Percentiles rank a stretch among this genome's conserved stretches.
These are phyloP conservation scores for Metschnikowia reukaufii DNA, from an alignment of 805 yeast genomes.

Conservation along the genomic window DNA sequence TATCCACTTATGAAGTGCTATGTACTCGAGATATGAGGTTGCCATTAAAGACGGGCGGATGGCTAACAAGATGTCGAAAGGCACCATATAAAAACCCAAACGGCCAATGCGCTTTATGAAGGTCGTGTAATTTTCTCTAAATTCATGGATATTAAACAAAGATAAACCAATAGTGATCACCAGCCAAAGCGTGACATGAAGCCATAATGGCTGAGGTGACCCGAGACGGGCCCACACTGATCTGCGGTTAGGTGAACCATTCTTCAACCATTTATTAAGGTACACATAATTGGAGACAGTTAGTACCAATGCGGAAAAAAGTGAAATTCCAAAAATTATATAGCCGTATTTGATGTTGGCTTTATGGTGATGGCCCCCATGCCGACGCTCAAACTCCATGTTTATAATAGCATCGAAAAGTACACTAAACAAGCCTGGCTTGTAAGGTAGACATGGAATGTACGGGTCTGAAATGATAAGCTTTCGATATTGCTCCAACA, in stretches of 20 bases:
- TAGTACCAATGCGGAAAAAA: slow-evolving; percentile 39
- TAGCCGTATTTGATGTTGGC: slow-evolving; percentile 65
- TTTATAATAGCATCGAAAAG: background rate
- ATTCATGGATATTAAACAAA: slow-evolving; percentile 33
- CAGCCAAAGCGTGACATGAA: slow-evolving; percentile 37
- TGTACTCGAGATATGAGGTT: slow-evolving; percentile 49
- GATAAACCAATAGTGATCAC: slow-evolving; percentile 28
- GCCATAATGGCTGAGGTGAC: slow-evolving; percentile 29
- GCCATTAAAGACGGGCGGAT: slow-evolving; percentile 55
- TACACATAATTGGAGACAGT: slow-evolving; percentile 33
- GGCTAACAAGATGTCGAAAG: slow-evolving; percentile 56
- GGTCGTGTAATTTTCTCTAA: slow-evolving; percentile 32
- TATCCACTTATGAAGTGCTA: slow-evolving; percentile 69
- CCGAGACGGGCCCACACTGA: slow-evolving; percentile 27
- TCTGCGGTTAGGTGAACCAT: slow-evolving; percentile 33
- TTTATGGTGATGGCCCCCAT: slow-evolving; percentile 50
- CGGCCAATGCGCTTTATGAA: slow-evolving; percentile 61
- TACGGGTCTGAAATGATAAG: background rate
- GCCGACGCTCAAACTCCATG: slow-evolving; percentile 35
- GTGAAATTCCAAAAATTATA: slow-evolving; percentile 43
- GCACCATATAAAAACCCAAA: slow-evolving; percentile 55
- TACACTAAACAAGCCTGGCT: background rate
- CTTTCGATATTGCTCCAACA: background rate
- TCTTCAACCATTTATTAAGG: slow-evolving; percentile 35
- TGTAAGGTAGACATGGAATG: background rate